Conservation (phyloP, 2,329 filamentous ascomycete genomes). For the Cercospora sojina region DNA sequence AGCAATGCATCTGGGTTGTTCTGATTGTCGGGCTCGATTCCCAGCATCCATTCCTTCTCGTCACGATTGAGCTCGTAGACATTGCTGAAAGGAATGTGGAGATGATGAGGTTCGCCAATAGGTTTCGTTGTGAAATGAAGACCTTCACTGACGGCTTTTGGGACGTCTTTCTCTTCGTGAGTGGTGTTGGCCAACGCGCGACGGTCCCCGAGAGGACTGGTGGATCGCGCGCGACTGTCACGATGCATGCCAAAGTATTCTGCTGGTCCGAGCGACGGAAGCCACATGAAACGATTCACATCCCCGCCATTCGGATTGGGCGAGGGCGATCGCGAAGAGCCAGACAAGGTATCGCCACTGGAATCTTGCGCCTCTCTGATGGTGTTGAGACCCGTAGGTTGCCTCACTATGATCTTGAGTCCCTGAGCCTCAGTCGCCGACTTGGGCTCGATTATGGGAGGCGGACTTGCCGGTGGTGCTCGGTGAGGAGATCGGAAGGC, state of each 20-base stretch:
- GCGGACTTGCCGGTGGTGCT: not conserved
- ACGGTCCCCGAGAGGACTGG: constrained; percentile 20
- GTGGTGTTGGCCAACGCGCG: constrained; percentile 8
- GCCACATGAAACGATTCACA: constrained; percentile 22
- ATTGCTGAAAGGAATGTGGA: constrained; percentile 28
- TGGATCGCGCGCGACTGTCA: constrained; percentile 23
- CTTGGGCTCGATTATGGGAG: not conserved
- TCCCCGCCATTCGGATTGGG: constrained; percentile 15
- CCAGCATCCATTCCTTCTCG: constrained; percentile 33
- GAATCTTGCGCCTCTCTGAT: constrained; percentile 25
- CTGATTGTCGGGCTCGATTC: constrained; percentile 31
- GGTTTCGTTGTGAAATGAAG: constrained; percentile 30
- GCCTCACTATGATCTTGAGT: constrained; percentile 27
- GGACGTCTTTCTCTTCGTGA: constrained; percentile 1
- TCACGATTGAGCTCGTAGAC: constrained; percentile 31
- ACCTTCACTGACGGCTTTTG: constrained; percentile 9
- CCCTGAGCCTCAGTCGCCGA: not conserved
- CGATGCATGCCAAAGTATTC: constrained; percentile 22
- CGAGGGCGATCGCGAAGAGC: constrained; percentile 27
- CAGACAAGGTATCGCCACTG: constrained; percentile 24
- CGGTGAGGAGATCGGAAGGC: constrained; percentile 2
- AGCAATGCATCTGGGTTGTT: constrained; percentile 30
- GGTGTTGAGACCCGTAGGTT: constrained; percentile 21
- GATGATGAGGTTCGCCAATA: constrained; percentile 25
- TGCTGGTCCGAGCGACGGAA: constrained; percentile 20